phyloP scores from a whole-genome alignment of 331 rosid genomes.

The Phaseolus coccineus region DNA sequence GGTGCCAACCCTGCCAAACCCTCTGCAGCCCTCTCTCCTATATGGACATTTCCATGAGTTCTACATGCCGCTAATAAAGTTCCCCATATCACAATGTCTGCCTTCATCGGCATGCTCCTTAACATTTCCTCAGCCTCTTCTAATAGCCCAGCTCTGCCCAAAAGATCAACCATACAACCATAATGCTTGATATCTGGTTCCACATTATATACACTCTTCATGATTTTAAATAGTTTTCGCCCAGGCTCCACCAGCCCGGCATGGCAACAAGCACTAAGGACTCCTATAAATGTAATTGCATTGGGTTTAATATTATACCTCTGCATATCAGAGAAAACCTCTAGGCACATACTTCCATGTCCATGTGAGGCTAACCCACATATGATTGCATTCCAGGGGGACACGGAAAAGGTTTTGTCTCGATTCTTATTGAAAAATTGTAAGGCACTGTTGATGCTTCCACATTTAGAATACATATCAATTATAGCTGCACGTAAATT shows the following conservation, averaged over 20 bases:
- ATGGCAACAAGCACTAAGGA: conserved; percentile 91
- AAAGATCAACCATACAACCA: conserved; percentile 93
- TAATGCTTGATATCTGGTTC: conserved; percentile 93
- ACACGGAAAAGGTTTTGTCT: conserved; percentile 60
- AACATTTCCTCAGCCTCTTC: conserved; percentile 78
- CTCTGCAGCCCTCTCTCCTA: conserved; percentile 83
- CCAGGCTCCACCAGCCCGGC: conserved; percentile 81
- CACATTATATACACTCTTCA: conserved; percentile 67
- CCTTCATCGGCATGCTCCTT: conserved; percentile 82
- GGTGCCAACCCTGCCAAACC: conserved; percentile 71
- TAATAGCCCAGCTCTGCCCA: conserved; percentile 84
- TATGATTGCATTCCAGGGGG: conserved; percentile 93
- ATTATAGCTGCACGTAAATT: conserved; percentile 79
- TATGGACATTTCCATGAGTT: conserved; percentile 75
- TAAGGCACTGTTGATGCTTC: conserved; percentile 74
- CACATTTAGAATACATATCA: conserved; percentile 96
- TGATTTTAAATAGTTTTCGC: conserved; percentile 70
- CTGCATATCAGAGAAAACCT: conserved; percentile 73
- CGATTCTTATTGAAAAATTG: conserved; percentile 67
- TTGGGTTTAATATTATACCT: conserved; percentile 65
- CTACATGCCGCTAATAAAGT: conserved; percentile 86
- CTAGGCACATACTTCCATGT: conserved; percentile 68
- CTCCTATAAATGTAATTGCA: conserved; percentile 85
- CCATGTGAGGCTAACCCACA: conserved; percentile 92
- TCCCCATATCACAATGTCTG: conserved; percentile 90